Percentiles rank a stretch among this genome's conserved stretches.
Evolutionary conservation across 2,329 filamentous ascomycete genomes (phyloP).

Genomic region (Dactylellina cionopaga): DNA sequence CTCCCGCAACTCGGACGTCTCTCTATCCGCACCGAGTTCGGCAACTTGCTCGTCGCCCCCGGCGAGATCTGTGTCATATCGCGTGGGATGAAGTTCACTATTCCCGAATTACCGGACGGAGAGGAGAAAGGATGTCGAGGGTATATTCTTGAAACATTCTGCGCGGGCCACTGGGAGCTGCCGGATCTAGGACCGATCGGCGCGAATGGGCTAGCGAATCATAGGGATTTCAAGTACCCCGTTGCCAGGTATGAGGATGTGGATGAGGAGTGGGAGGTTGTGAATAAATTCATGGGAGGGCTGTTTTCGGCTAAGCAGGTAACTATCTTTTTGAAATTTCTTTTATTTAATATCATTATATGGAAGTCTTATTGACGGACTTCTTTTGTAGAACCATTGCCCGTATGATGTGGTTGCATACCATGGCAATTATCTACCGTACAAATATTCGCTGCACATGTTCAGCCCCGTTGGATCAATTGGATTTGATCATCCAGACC

Average conservation of each 20-base stretch:
- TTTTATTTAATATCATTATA: not conserved
- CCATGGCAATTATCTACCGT: constrained; percentile 83
- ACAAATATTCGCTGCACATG: constrained; percentile 81
- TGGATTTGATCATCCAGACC: constrained; percentile 80
- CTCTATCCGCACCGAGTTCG: constrained; percentile 81
- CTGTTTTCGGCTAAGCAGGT: constrained; percentile 47
- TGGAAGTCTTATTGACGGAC: not conserved
- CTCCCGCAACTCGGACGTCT: constrained; percentile 78
- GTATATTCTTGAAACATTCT: constrained; percentile 78
- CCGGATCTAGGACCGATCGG: constrained; percentile 79
- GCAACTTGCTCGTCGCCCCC: constrained; percentile 75
- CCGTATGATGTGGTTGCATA: constrained; percentile 83
- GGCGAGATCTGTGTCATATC: constrained; percentile 82
- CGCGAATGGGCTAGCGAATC: constrained; percentile 77
- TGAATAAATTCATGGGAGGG: constrained; percentile 52
- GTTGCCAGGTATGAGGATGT: constrained; percentile 75
- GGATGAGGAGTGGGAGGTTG: constrained; percentile 62
- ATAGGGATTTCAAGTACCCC: constrained; percentile 78
- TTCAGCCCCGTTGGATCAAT: constrained; percentile 80
- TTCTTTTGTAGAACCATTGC: constrained; percentile 69
- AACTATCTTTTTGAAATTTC: not conserved
- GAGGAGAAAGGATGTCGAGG: constrained; percentile 62
- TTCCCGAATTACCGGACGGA: constrained; percentile 61
- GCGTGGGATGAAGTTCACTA: constrained; percentile 77
- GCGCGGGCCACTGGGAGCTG: constrained; percentile 74